These are phyloP conservation scores for Cupressus sempervirens DNA, from an alignment of 75 land plant species.

Conservation along the genomic window DNA sequence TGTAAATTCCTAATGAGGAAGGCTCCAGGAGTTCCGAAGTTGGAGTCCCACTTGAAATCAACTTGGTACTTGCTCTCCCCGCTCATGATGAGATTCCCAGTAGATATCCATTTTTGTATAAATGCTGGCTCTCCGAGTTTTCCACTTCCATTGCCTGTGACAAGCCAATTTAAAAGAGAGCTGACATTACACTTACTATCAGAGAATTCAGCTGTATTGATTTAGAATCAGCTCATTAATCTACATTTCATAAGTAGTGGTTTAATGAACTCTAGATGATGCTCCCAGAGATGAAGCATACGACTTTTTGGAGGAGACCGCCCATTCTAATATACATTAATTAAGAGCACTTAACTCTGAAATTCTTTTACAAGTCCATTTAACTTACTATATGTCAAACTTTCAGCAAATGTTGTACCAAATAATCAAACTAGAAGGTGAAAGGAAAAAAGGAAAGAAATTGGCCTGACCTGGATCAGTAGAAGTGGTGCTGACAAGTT, in stretches of 20 bases:
- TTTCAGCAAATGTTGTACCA: no score
- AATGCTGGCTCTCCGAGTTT: neutral
- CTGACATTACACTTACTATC: neutral
- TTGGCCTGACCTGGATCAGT: neutral
- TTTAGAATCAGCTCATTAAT: no score
- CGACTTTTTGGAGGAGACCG: no score
- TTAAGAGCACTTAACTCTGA: no score
- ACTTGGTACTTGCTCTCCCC: slow-evolving; percentile 2
- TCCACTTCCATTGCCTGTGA: neutral
- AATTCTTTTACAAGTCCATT: no score
- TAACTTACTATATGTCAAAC: no score
- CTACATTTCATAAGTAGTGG: no score
- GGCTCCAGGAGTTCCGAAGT: neutral
- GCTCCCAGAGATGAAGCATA: no score
- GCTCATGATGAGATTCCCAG: neutral
- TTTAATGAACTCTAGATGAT: no score
- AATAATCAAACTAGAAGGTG: neutral
- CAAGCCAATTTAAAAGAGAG: neutral
- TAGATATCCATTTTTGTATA: slow-evolving; percentile 8
- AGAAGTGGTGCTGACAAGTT: slow-evolving; percentile 10
- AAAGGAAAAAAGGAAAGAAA: neutral
- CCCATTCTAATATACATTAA: no score
- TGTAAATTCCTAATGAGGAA: neutral
- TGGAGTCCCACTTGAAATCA: neutral
- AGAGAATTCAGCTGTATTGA: no score